Evolutionary conservation across 306 rosid genomes (phyloP).

Genomic region (Alnus rubra): DNA sequence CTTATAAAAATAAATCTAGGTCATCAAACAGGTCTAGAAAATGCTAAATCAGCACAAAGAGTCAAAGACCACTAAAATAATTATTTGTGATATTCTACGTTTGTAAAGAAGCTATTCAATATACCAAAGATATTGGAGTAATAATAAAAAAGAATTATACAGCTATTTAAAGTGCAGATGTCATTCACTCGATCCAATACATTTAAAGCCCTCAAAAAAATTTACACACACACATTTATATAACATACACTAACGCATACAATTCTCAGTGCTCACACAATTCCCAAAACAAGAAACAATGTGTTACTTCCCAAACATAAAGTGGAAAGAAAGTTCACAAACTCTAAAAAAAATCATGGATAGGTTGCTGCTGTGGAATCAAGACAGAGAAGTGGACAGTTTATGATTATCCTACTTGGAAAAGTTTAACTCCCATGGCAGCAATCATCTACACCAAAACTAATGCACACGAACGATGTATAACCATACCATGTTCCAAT

Average conservation of each 20-base stretch:
- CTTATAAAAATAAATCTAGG: conserved; percentile 10
- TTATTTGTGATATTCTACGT: conserved; percentile 7
- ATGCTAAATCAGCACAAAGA: conserved; percentile 9
- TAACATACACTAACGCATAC: too few relatives aligned
- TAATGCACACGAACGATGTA: not conserved
- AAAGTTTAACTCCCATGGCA: not conserved
- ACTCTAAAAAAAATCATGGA: not conserved
- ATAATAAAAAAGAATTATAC: not conserved
- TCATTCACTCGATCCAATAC: too few relatives aligned
- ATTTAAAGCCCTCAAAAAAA: too few relatives aligned
- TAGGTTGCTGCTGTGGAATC: too few relatives aligned
- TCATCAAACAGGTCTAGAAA: not conserved
- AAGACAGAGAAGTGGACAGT: too few relatives aligned
- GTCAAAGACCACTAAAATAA: not conserved
- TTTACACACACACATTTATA: too few relatives aligned
- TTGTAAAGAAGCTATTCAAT: not conserved
- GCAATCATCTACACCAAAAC: not conserved
- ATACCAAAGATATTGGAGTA: not conserved
- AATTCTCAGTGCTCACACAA: not conserved
- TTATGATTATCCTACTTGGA: not conserved
- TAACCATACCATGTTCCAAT: too few relatives aligned
- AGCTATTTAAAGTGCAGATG: not conserved
- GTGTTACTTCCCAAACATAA: not conserved
- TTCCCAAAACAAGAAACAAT: not conserved
- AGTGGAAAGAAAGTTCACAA: not conserved